phyloP scores from a whole-genome alignment of 148 eudicot genomes.

The Limonium bicolor region DNA sequence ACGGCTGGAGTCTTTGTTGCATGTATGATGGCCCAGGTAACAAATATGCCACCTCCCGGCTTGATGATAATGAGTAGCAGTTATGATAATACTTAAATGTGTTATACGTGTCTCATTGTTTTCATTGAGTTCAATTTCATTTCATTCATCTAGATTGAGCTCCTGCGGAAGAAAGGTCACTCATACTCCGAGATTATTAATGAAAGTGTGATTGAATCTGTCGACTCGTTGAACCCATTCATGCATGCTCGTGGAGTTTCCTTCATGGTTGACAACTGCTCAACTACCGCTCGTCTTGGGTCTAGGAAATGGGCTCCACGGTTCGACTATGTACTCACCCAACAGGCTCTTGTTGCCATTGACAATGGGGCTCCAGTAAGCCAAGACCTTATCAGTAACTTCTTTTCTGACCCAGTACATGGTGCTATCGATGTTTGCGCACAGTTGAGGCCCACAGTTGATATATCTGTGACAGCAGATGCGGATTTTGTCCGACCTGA shows the following conservation, averaged over 20 bases:
- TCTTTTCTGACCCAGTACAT: constrained; percentile 81
- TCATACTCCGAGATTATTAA: constrained; percentile 94
- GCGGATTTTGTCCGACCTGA: constrained; percentile 98
- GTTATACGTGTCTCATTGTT: too few species aligned
- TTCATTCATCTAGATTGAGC: constrained; percentile 46
- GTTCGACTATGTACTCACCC: constrained; percentile 73
- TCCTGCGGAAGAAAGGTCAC: constrained; percentile 94
- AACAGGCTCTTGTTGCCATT: constrained; percentile 89
- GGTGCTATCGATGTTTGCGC: constrained; percentile 92
- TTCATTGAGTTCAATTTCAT: too few species aligned
- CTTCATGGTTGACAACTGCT: constrained; percentile 95
- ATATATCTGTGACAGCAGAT: constrained; percentile 83
- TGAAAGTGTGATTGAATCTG: constrained; percentile 93
- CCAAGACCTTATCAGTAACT: constrained; percentile 75
- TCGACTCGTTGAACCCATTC: constrained; percentile 94
- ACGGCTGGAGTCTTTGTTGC: constrained; percentile 97
- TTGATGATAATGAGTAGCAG: too few species aligned
- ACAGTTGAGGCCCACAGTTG: constrained; percentile 80
- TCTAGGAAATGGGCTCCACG: constrained; percentile 99
- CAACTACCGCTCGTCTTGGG: constrained; percentile 88
- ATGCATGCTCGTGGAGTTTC: constrained; percentile 98
- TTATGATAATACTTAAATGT: too few species aligned
- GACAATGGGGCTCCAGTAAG: constrained; percentile 56
- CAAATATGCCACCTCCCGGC: background rate
- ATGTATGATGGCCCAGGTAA: constrained; percentile 98